Conservation (phyloP, 164 flowering plant genomes). For the grape (Vitis vinifera) region ASM3070453v1 NC_081810.1:5099501-5100000, state of each 20-base stretch:
- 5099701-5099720: neutral
- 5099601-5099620: conserved; percentile 99
- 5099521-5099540: conserved; percentile 90
- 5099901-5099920: conserved; percentile 88
- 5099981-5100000: conserved; percentile 90
- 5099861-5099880: conserved; percentile 90
- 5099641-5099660: conserved; percentile 96
- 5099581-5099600: conserved; percentile 94
- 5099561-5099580: conserved; percentile 91
- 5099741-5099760: conserved; percentile 74
- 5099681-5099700: neutral
- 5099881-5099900: conserved; percentile 83
- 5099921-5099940: conserved; percentile 87
- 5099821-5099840: conserved; percentile 99
- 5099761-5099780: conserved; percentile 98
- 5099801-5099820: conserved; percentile 89
- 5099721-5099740: neutral
- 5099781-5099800: conserved; percentile 98
- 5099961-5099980: conserved; percentile 82
- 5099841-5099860: conserved; percentile 98
- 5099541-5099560: conserved; percentile 92
- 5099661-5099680: neutral
- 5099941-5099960: conserved; percentile 91
- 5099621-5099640: conserved; percentile 99
- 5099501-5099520: conserved; percentile 34